These are phyloP conservation scores for Trichoderma sp. DNA, from an alignment of 2,329 filamentous ascomycete genomes.

Conservation along the genomic window DNA sequence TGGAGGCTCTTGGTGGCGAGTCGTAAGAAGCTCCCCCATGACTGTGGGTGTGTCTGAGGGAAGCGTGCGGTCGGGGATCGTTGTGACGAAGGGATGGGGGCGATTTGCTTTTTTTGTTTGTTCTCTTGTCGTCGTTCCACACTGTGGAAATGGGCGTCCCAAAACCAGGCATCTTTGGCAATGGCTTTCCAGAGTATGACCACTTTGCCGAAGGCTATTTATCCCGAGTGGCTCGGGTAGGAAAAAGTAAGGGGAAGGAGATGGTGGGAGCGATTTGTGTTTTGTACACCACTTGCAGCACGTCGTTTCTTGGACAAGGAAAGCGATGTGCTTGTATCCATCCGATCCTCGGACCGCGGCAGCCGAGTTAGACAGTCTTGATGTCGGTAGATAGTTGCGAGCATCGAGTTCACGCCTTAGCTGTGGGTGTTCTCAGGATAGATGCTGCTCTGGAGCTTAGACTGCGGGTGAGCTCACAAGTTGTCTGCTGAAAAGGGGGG, in stretches of 20 bases:
- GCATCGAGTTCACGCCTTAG: constrained; percentile 4
- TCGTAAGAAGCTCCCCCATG: constrained; percentile 27
- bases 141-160: constrained; percentile 17
- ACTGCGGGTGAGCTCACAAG: constrained; percentile 12
- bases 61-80: neutral
- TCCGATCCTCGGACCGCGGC: constrained; percentile 11
- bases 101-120: neutral
- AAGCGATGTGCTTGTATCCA: constrained; percentile 6
- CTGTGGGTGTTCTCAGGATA: neutral
- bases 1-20: constrained; percentile 59
- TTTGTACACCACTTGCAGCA: constrained; percentile 25
- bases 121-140: neutral
- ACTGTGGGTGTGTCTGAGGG: neutral
- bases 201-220: constrained; percentile 7
- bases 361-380: constrained; percentile 3
- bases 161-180: constrained; percentile 7
- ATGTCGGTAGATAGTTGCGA: constrained; percentile 10
- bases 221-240: constrained; percentile 9
- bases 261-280: constrained; percentile 9
- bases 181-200: constrained; percentile 17
- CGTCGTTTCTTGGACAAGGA: constrained; percentile 21
- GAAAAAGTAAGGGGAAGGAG: neutral
- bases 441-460: constrained; percentile 14
- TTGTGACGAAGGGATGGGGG: neutral
- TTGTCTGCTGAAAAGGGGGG: neutral